Base-by-base conservation (phyloP, 169 alveolate genomes). In the Blepharisma undulans region DNA sequence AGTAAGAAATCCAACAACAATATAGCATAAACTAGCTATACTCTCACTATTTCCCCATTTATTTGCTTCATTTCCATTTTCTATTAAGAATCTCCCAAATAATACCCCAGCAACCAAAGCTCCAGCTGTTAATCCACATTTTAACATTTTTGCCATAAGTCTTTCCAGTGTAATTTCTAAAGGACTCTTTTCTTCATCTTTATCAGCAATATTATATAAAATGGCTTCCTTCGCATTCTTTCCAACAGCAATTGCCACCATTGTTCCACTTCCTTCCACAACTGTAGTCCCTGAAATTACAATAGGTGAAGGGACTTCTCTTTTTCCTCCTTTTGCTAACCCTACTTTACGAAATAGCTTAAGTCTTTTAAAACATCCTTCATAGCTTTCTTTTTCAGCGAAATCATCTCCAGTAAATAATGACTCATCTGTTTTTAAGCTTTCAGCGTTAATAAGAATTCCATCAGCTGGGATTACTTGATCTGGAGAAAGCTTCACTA, bases 331-430 rank as follows among this genome's bases (percentile, higher is more conserved):
- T 12, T 10, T n/a, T 21, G 61, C 16, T 19, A 30, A 30, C 6
- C 32, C 48, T 34, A 10, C 29, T 4, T 76, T n/a, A 12, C 7
- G 7, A 12, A 12, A 48, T 48, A 10, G 21, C 14, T 48, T 48
- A 48, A 48, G 66, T 48, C 66, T 48, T 18, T 48, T 48, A 0
- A 30, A 19, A 12, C 59, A 48, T 30, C 76, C 87, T 33, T 76
- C 74, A 5, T 29, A 25, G 36, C 61, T 18, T 21, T 25, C 86
- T 90, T 98, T 98, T 89, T 92, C 91, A 82, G 97, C 92, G 89
- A 93, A 87, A 34, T 97, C 98, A 90, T 97, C 99, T 22, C 99
- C 99, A n/a, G 99, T 98, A n/a, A 97, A 87, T n/a, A 97, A 91
- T 48, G 97, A 90, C 91, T 98, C 99, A 94, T 97, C 98, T 81